Percentiles rank a stretch among this genome's conserved stretches.
Conservation (phyloP, 352 stramenopile species). For the Globisporangium recalcitrans region DNA sequence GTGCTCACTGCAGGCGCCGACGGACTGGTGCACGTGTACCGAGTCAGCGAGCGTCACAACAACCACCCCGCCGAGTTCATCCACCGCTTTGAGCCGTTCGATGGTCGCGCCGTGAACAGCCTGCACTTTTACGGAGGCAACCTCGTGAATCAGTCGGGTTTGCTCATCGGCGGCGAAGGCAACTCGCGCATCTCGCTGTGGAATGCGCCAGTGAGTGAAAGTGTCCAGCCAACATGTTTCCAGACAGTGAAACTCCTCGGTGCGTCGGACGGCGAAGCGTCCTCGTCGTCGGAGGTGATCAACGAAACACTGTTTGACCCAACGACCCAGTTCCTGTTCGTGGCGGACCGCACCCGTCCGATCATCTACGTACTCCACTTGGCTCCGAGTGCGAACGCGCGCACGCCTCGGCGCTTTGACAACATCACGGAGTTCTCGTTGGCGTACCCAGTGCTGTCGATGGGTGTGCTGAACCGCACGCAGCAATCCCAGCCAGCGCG, state of each 20-base stretch:
- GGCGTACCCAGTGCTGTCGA: slow-evolving; percentile 73
- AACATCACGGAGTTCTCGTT: slow-evolving; percentile 80
- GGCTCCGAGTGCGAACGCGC: slow-evolving; percentile 25
- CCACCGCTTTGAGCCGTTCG: slow-evolving; percentile 75
- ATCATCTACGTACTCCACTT: slow-evolving; percentile 71
- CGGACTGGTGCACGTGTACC: slow-evolving; percentile 79
- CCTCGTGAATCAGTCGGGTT: slow-evolving; percentile 33
- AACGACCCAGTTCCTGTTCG: slow-evolving; percentile 70
- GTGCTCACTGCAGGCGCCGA: slow-evolving; percentile 69
- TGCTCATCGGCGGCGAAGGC: slow-evolving; percentile 60
- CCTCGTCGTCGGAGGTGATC: slow-evolving; percentile 20
- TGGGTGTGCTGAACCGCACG: slow-evolving; percentile 54
- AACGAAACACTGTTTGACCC: slow-evolving; percentile 70
- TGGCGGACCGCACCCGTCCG: slow-evolving; percentile 59
- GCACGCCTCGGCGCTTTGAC: slow-evolving; percentile 53
- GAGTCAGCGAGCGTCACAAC: slow-evolving; percentile 36
- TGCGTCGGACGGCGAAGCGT: slow-evolving; percentile 16
- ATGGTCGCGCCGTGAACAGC: slow-evolving; percentile 60
- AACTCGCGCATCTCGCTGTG: slow-evolving; percentile 65
- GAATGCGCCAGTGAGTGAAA: slow-evolving; percentile 55
- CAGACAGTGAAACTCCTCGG: slow-evolving; percentile 59
- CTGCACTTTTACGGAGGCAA: slow-evolving; percentile 65
- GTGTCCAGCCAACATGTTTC: slow-evolving; percentile 42
- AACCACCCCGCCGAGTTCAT: slow-evolving; percentile 61
- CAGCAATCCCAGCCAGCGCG: slow-evolving; percentile 31